Percentiles rank a stretch among this genome's conserved stretches.
phyloP scores from a whole-genome alignment of 352 stramenopile species.

The Phytophthora nicotianae region DNA sequence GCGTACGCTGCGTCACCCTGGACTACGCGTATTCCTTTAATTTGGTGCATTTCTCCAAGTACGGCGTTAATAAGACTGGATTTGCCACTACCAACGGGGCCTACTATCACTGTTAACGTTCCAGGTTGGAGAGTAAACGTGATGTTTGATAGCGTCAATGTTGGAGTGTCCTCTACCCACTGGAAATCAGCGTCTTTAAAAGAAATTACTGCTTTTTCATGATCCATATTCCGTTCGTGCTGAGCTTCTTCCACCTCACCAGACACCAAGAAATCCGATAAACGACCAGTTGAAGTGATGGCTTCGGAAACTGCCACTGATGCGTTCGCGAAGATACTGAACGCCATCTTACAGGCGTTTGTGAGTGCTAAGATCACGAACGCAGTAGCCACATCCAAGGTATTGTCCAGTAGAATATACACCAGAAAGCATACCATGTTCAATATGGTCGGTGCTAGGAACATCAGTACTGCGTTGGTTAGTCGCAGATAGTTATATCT shows the following conservation, averaged over 20 bases:
- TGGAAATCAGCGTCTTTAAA: slow-evolving; percentile 29
- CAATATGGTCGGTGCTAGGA: slow-evolving; percentile 90
- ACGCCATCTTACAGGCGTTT: slow-evolving; percentile 57
- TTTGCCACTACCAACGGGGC: slow-evolving; percentile 56
- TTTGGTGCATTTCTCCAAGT: slow-evolving; percentile 53
- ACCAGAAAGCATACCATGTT: slow-evolving; percentile 89
- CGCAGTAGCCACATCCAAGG: slow-evolving; percentile 89
- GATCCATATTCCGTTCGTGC: slow-evolving; percentile 17
- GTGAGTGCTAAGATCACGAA: slow-evolving; percentile 94
- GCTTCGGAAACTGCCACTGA: slow-evolving; percentile 55
- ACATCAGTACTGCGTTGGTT: slow-evolving; percentile 51
- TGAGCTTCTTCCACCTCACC: slow-evolving; percentile 21
- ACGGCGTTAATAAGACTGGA: slow-evolving; percentile 57
- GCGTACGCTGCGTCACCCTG: slow-evolving; percentile 42
- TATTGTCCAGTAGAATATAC: slow-evolving; percentile 73
- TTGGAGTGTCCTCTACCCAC: slow-evolving; percentile 17
- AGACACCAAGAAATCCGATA: slow-evolving; percentile 47
- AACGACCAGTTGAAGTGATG: slow-evolving; percentile 43
- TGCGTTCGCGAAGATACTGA: slow-evolving; percentile 57
- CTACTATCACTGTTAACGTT: slow-evolving; percentile 47
- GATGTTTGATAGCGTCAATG: slow-evolving; percentile 32
- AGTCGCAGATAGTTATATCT: slow-evolving; percentile 43
- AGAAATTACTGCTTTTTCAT: slow-evolving; percentile 36
- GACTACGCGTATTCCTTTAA: slow-evolving; percentile 26
- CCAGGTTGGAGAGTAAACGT: slow-evolving; percentile 62